Evolutionary conservation across 257 asterid genomes (phyloP), one percentile per base, ranked within the genome.

Genomic region (Avicennia marina): DNA sequence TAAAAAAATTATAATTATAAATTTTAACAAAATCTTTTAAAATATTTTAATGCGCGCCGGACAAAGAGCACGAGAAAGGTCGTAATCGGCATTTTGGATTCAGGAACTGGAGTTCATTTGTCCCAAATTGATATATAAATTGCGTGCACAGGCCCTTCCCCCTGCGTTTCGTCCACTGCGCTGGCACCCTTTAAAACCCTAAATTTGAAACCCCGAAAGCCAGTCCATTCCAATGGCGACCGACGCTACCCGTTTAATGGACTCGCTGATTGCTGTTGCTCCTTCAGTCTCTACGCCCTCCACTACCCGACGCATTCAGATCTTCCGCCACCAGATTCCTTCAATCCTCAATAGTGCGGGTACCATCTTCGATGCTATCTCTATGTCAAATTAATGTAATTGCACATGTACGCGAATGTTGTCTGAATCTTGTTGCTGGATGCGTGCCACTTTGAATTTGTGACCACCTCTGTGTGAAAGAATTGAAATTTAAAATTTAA

Each of bases 241-340:
- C 66, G 38, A 67, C 44, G 69, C 53, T 47, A 39, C 63, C 47
- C 73, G 62, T 70, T 86, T 82, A 53, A 60, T 84, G 65, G 95
- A 86, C 49, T 69, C 68, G 10, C 75, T 89, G 43, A 56, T 55
- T 59, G 72, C 86, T 52, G 36, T 84, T 56, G 75, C 79, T 62
- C 63, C 87, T 15, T 78, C 75, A 34, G 50, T 86, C 60, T 60
- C 88, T 1, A 86, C 94, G 31, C 61, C 86, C 54, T 89, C 95
- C 16, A 81, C 93, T 26, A 69, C 52, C 51, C 85, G 72, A 19
- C 86, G 94, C 58, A 66, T 81, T 49, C 90, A 80, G 87, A 80
- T 86, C 77, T 89, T 86, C 78, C 75, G 95, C 60, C 77, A 66
- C 63, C 86, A 81, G 76, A 81, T 89, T 73, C 94, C 87, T 1